Percentiles rank a stretch among this genome's conserved stretches.
Evolutionary conservation across 768 basidiomycete species (phyloP).

Genomic region (Dentipellis sp.): DNA sequence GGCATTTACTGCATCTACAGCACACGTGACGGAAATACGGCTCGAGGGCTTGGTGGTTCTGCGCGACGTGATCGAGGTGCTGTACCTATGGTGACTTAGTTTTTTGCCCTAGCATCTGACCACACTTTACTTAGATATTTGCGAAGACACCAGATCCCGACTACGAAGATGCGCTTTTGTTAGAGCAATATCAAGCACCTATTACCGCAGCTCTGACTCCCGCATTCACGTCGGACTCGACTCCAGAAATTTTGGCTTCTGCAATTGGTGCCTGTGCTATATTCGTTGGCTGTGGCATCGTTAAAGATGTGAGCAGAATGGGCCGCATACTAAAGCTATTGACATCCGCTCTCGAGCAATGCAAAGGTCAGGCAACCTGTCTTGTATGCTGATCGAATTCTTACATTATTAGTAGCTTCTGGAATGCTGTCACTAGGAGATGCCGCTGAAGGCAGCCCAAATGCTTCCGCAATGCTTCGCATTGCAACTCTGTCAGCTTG

Average conservation of each 20-base stretch:
- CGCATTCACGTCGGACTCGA: constrained; percentile 90
- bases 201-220: constrained; percentile 97
- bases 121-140: constrained; percentile 56
- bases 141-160: constrained; percentile 83
- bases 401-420: constrained; percentile 40
- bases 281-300: constrained; percentile 91
- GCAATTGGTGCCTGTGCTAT: constrained; percentile 91
- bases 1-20: constrained; percentile 96
- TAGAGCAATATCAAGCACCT: constrained; percentile 97
- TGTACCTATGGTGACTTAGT: constrained; percentile 3
- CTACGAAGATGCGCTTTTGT: constrained; percentile 78
- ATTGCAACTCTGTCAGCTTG: constrained; percentile 91
- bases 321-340: constrained; percentile 88
- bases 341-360: constrained; percentile 81
- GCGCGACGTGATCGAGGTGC: constrained; percentile 85
- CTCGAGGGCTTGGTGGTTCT: constrained; percentile 85
- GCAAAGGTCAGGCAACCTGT: constrained; percentile 50
- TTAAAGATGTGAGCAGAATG: constrained; percentile 86
- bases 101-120: neutral
- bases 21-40: constrained; percentile 92
- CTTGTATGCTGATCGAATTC: neutral
- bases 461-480: constrained; percentile 90
- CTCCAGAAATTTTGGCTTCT: constrained; percentile 88
- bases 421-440: constrained; percentile 83
- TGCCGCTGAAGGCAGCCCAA: constrained; percentile 79